Evolutionary conservation across 495 filamentous ascomycete species (phyloP).

Genomic region (Neurospora sp.): DNA sequence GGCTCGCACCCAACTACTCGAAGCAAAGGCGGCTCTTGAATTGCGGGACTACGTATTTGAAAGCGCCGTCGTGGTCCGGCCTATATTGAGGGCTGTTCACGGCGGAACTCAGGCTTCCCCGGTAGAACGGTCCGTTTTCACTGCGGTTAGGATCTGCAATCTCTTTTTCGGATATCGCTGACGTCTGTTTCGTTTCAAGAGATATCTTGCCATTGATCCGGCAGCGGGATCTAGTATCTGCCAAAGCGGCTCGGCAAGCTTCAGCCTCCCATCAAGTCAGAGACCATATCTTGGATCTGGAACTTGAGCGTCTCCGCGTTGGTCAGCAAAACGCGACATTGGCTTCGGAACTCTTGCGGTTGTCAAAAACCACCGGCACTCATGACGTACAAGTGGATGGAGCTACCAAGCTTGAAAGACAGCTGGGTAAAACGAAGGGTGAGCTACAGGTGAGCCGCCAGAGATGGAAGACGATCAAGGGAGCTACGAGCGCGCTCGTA

Average conservation of each 20-base stretch:
- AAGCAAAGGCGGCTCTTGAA: constrained; percentile 57
- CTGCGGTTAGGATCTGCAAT: neutral
- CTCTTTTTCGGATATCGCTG: neutral
- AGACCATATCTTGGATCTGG: constrained; percentile 40
- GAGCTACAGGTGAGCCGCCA: constrained; percentile 48
- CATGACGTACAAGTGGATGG: constrained; percentile 37
- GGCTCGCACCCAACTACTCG: constrained; percentile 55
- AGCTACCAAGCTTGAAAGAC: constrained; percentile 38
- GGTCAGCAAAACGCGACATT: constrained; percentile 53
- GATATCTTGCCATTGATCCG: constrained; percentile 54
- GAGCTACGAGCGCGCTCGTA: constrained; percentile 59
- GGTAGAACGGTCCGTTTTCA: constrained; percentile 50
- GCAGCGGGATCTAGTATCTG: constrained; percentile 55
- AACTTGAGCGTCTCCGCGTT: constrained; percentile 44
- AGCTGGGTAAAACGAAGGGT: constrained; percentile 44
- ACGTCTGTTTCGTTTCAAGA: constrained; percentile 28
- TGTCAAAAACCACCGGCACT: constrained; percentile 47
- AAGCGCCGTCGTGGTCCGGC: constrained; percentile 57
- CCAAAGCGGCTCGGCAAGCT: constrained; percentile 47
- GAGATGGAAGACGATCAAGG: constrained; percentile 65
- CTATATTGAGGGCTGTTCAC: constrained; percentile 68
- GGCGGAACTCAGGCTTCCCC: constrained; percentile 52
- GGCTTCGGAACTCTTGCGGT: constrained; percentile 46
- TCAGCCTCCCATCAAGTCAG: constrained; percentile 37
- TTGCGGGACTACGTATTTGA: constrained; percentile 57